Evolutionary conservation across 2,329 filamentous ascomycete genomes (phyloP).

Genomic region (Exophiala sp.): DNA sequence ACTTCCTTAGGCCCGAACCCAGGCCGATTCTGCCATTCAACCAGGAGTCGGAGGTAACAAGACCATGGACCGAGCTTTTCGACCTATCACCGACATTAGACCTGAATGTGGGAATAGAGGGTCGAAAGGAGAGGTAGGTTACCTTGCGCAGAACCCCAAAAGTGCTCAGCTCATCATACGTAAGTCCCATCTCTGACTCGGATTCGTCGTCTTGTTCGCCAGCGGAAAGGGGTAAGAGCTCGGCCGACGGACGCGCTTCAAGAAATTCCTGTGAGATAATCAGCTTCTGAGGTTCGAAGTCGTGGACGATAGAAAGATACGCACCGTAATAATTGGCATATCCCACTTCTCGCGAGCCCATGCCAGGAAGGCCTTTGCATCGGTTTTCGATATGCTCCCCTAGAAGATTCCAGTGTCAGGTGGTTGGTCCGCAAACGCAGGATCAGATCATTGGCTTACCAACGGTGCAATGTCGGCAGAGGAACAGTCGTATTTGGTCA

Average conservation of each 20-base stretch:
- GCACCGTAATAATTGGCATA: constrained; percentile 50
- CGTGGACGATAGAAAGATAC: not conserved
- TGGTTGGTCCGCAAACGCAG: not conserved
- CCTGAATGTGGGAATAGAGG: not conserved
- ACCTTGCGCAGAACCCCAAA: constrained; percentile 56
- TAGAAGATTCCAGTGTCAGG: constrained; percentile 32
- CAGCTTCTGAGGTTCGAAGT: not conserved
- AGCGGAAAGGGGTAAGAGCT: constrained; percentile 63
- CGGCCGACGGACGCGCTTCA: constrained; percentile 59
- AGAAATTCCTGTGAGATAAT: constrained; percentile 57
- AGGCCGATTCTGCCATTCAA: constrained; percentile 30
- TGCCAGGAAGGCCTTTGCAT: constrained; percentile 68
- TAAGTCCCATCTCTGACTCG: constrained; percentile 49
- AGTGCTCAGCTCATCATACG: constrained; percentile 52
- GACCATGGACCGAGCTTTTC: constrained; percentile 53
- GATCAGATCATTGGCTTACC: constrained; percentile 33
- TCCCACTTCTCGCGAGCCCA: constrained; percentile 59
- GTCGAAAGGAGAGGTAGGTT: constrained; percentile 30
- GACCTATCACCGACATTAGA: constrained; percentile 7
- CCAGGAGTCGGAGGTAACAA: constrained; percentile 51
- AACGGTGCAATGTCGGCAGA: constrained; percentile 62
- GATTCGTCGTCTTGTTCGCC: constrained; percentile 57
- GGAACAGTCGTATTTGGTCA: constrained; percentile 67
- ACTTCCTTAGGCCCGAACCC: constrained; percentile 34
- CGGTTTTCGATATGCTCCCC: constrained; percentile 59